Base-by-base conservation (phyloP, 2,329 filamentous ascomycete genomes). In the Beauveria asiatica region DNA sequence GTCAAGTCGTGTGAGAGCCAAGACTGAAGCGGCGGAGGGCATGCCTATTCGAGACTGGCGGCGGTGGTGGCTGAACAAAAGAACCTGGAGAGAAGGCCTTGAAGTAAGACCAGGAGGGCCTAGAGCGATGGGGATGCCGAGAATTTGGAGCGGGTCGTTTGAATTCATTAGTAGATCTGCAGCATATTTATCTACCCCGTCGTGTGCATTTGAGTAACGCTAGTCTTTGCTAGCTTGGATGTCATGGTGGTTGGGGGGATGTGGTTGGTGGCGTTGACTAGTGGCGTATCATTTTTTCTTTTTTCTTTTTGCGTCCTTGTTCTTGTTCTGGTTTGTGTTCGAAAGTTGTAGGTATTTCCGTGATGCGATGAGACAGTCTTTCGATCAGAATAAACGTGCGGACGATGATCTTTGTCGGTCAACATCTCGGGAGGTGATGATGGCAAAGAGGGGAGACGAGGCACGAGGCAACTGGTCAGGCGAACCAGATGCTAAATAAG, bases 21-120 rank as follows among this genome's bases (percentile, higher is more conserved):
- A 64, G 65, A 49, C 62, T 46, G 46, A 46, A 62, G 62, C 55
- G 59, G 64, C 65, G 65, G 65, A 65, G 62, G 58, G 55, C 60
- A 62, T 66, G 30, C 65, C 63, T 54, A 58, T 63, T 65, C 61
- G 39, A 61, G 65, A 48, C 50, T 63, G 61, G 65, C 33, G 61
- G 53, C 52, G 56, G 9, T 7, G 61, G 52, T 57, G 57, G 57
- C 30, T 55, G 44, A 45, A 63, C 65, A 66, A 66, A 65, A 66
- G 64, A 66, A 58, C 54, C 49, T 48, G 23, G 2, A 49, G 42
- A 60, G 37, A 45, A 49, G 51, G 52, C 27, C 13, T 41, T 19
- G 5, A 51, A 59, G 13, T 19, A 52, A 53, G 49, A 9, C 46
- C 16, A 10, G 57, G n/a, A 41, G 21, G 25, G 46, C 19, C 17